A percentile compares a stretch with the other conserved stretches of the same genome.
Conservation (phyloP, 257 asterid species). For the Linderniella brevidens region DNA sequence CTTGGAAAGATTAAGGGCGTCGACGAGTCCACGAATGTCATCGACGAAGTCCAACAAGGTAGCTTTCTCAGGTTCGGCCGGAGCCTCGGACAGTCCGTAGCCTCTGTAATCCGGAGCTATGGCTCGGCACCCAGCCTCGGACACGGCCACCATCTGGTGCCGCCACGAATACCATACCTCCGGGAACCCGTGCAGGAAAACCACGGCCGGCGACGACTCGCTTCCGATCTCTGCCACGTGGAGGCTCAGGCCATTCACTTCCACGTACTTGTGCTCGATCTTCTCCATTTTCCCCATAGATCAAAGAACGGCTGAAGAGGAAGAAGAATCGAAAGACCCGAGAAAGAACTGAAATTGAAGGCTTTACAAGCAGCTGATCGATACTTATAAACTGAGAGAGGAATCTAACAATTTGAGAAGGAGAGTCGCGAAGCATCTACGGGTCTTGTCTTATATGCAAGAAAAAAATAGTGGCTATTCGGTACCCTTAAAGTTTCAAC, state of each 20-base stretch:
- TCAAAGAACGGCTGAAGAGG: too few relatives aligned
- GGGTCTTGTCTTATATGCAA: too few relatives aligned
- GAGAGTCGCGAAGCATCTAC: too few relatives aligned
- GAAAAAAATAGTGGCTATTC: too few relatives aligned
- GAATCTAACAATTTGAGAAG: too few relatives aligned
- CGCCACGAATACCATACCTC: conserved; percentile 41
- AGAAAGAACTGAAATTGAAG: too few relatives aligned
- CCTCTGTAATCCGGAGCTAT: conserved; percentile 50
- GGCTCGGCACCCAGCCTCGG: conserved; percentile 41
- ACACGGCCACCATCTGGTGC: conserved; percentile 23
- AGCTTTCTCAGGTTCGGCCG: conserved; percentile 32
- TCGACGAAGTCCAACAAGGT: conserved; percentile 20
- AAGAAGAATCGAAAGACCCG: too few relatives aligned
- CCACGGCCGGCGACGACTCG: conserved; percentile 14
- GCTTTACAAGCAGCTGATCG: too few relatives aligned
- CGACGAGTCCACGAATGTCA: conserved; percentile 28
- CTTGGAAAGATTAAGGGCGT: conserved; percentile 21
- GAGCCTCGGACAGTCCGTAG: conserved; percentile 40
- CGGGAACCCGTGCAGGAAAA: conserved; percentile 35
- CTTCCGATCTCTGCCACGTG: conserved; percentile 24
- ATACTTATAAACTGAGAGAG: too few relatives aligned
- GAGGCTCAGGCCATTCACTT: conserved; percentile 20
- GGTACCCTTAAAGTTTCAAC: too few relatives aligned
- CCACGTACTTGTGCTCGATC: conserved; percentile 15
- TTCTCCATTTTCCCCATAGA: conserved; percentile 11